phyloP scores from a whole-genome alignment of 139 green algal species.

The Chlorella sp. region DNA sequence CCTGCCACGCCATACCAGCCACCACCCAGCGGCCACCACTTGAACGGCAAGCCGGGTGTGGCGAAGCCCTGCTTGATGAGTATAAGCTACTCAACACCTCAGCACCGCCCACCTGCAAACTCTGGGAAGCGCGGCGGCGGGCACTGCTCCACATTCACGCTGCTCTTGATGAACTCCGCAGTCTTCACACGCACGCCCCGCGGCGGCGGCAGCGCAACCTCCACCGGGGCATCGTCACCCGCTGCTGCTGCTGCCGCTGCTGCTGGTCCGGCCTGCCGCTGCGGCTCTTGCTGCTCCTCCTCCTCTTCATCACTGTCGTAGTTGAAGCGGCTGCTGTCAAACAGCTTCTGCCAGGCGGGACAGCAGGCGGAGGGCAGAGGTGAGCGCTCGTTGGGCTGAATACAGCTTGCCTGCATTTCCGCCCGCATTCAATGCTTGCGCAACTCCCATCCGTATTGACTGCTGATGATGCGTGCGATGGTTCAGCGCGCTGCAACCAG shows the following conservation, averaged over 20 bases:
- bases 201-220: conserved; percentile 34
- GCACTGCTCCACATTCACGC: conserved; percentile 69
- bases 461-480: no score
- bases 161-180: conserved; percentile 79
- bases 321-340: conserved; percentile 45
- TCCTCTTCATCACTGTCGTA: conserved; percentile 41
- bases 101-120: conserved; percentile 66
- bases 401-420: no score
- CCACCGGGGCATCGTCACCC: neutral
- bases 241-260: neutral
- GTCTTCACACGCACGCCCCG: conserved; percentile 39
- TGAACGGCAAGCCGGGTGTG: no score
- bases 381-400: no score
- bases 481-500: no score
- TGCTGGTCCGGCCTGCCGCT: neutral
- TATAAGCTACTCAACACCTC: neutral
- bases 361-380: neutral
- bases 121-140: conserved; percentile 76
- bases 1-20: neutral
- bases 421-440: no score
- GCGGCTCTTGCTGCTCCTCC: neutral
- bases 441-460: no score
- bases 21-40: neutral
- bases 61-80: no score
- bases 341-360: conserved; percentile 31